A percentile compares a stretch with the other conserved stretches of the same genome.
Evolutionary conservation across 2,329 filamentous ascomycete genomes (phyloP).

Genomic region (Verticillium klebahnii): DNA sequence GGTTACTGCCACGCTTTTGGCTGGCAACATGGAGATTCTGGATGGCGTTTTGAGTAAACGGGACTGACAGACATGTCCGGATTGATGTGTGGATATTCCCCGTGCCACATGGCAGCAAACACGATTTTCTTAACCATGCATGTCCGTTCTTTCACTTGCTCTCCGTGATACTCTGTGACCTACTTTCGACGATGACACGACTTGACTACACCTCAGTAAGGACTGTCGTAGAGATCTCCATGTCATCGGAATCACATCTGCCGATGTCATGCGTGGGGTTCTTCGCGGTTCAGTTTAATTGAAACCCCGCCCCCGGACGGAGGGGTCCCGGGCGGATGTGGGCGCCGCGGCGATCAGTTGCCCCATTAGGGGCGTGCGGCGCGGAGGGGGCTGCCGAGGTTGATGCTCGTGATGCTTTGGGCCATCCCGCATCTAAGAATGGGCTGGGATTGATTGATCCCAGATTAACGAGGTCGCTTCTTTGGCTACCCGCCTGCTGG

Average conservation of each 20-base stretch:
- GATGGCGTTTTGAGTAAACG: neutral
- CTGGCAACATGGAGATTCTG: neutral
- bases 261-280: neutral
- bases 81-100: neutral
- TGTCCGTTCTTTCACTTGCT: no score
- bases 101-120: neutral
- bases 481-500: no score
- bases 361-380: neutral
- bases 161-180: neutral
- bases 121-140: neutral
- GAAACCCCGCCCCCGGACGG: neutral
- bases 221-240: neutral
- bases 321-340: neutral
- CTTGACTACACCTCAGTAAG: neutral
- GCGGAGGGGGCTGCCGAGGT: neutral
- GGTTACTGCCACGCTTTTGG: neutral
- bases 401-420: neutral
- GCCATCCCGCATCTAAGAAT: neutral
- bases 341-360: neutral
- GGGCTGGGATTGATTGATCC: neutral
- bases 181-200: neutral
- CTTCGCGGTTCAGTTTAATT: neutral
- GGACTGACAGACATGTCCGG: neutral
- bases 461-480: neutral
- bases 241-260: neutral